Evolutionary conservation across 257 asterid genomes (phyloP).

Genomic region (Coffea eugenioides): DNA sequence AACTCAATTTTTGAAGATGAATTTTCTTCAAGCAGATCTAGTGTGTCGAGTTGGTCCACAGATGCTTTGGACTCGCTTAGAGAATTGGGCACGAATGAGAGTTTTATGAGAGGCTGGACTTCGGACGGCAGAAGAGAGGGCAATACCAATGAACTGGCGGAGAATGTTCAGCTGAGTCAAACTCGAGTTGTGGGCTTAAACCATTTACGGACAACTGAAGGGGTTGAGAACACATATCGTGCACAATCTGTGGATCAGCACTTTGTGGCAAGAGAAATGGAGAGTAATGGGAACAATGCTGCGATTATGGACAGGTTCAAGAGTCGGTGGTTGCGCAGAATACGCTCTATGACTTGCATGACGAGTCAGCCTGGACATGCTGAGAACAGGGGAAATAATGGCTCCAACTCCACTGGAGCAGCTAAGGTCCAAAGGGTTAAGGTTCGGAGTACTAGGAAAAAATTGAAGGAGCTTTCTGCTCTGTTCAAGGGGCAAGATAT

Average conservation of each 20-base stretch:
- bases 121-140: constrained; percentile 26
- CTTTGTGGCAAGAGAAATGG: constrained; percentile 27
- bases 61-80: constrained; percentile 33
- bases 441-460: constrained; percentile 55
- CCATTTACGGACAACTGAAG: constrained; percentile 23
- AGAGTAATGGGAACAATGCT: constrained; percentile 25
- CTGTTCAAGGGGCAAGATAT: constrained; percentile 73
- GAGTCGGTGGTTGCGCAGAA: constrained; percentile 49
- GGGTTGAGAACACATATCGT: constrained; percentile 23
- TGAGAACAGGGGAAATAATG: constrained; percentile 22
- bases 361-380: constrained; percentile 28
- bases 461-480: constrained; percentile 75
- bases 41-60: constrained; percentile 42
- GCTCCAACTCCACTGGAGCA: constrained; percentile 24
- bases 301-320: constrained; percentile 36
- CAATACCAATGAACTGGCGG: constrained; percentile 25
- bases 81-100: constrained; percentile 28
- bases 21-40: constrained; percentile 43
- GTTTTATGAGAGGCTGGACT: constrained; percentile 25
- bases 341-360: constrained; percentile 56
- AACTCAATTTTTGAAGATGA: constrained; percentile 42
- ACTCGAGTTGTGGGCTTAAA: constrained; percentile 22
- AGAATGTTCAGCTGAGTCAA: constrained; percentile 25
- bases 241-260: constrained; percentile 26
- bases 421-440: constrained; percentile 49